A percentile compares a stretch with the other conserved stretches of the same genome.
These are phyloP conservation scores for Aspergillus cristatus DNA, from an alignment of 495 filamentous ascomycete species.

Conservation along the genomic window DNA sequence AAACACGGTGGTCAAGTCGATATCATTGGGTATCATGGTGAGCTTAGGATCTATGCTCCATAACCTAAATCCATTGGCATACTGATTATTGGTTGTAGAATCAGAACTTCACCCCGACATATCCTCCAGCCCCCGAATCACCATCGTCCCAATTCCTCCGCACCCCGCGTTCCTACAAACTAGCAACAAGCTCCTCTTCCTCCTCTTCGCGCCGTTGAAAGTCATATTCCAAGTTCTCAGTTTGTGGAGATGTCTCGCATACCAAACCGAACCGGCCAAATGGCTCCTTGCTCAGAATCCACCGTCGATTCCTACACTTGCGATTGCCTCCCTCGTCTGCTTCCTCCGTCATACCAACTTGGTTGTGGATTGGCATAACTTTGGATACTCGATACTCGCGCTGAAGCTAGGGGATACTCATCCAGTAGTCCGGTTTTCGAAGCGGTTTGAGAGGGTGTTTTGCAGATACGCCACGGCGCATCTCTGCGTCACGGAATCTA, in stretches of 20 bases:
- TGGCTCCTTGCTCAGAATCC: conserved; percentile 94
- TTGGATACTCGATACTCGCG: conserved; percentile 90
- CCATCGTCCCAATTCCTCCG: conserved; percentile 54
- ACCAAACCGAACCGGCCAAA: conserved; percentile 57
- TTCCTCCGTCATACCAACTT: conserved; percentile 71
- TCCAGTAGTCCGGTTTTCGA: conserved; percentile 66
- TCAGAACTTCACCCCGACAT: conserved; percentile 72
- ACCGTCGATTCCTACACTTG: conserved; percentile 84
- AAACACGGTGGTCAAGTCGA: conserved; percentile 71
- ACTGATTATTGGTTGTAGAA: conserved; percentile 25
- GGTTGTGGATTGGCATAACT: conserved; percentile 98
- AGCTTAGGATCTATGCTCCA: conserved; percentile 9
- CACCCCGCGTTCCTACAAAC: conserved; percentile 56
- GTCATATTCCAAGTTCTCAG: conserved; percentile 69
- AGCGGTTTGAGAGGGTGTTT: conserved; percentile 65
- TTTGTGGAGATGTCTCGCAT: conserved; percentile 62
- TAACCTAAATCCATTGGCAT: conserved; percentile 21
- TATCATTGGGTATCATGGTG: conserved; percentile 82
- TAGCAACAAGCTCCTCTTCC: conserved; percentile 64
- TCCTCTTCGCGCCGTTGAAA: conserved; percentile 75
- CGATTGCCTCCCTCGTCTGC: conserved; percentile 61
- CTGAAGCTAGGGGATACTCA: conserved; percentile 53
- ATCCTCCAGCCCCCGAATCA: conserved; percentile 50
- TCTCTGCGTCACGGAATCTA: conserved; percentile 81
- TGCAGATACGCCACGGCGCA: conserved; percentile 61